A percentile compares a stretch with the other conserved stretches of the same genome.
phyloP scores from a whole-genome alignment of 1,284 basidiomycete genomes.

The Tranzscheliella williamsii region DNA sequence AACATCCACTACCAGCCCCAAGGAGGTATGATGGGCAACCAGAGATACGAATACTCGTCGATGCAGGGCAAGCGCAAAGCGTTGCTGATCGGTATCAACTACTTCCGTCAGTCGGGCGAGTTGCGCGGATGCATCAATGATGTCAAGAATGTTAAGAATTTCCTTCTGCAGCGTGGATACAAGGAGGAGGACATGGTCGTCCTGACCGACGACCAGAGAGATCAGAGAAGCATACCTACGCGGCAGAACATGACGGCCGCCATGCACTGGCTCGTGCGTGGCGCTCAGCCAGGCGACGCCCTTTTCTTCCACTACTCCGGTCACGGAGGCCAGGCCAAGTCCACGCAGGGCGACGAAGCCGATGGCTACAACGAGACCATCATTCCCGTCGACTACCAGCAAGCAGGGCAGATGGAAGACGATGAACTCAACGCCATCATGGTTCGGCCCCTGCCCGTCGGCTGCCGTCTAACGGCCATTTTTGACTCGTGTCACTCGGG shows the following conservation, averaged over 20 bases:
- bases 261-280: conserved; percentile 60
- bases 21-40: conserved; percentile 50
- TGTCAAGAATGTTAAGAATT: conserved; percentile 57
- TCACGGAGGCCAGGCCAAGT: conserved; percentile 59
- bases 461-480: conserved; percentile 29
- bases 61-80: conserved; percentile 60
- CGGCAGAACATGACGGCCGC: conserved; percentile 60
- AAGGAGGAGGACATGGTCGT: conserved; percentile 60
- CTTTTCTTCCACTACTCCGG: conserved; percentile 61
- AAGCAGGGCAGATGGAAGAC: conserved; percentile 58
- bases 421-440: conserved; percentile 59
- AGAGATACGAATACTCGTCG: conserved; percentile 55
- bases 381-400: conserved; percentile 58
- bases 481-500: conserved; percentile 60
- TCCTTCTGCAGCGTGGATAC: conserved; percentile 57
- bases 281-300: conserved; percentile 55
- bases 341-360: conserved; percentile 57
- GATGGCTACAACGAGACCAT: conserved; percentile 61
- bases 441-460: conserved; percentile 56
- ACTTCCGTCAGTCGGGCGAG: conserved; percentile 47
- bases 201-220: conserved; percentile 52
- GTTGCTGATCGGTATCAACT: conserved; percentile 60
- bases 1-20: conserved; percentile 49
- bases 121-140: conserved; percentile 61
- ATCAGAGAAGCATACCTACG: conserved; percentile 56